Base-by-base conservation (phyloP, 2,329 filamentous ascomycete species). In the Colletotrichum spinosum region DNA sequence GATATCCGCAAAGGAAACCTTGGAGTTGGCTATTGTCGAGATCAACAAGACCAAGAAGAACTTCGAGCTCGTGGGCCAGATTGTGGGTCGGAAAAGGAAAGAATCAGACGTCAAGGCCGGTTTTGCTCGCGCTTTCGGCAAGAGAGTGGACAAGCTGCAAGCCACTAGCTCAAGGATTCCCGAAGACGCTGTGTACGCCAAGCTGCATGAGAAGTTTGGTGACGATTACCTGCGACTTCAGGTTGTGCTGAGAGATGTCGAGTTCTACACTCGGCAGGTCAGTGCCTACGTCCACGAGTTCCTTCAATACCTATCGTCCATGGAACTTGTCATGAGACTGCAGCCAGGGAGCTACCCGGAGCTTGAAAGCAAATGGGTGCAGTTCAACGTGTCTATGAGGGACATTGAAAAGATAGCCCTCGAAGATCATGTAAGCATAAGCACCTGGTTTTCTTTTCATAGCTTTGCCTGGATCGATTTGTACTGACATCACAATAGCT, bases 41-140 rank as follows among this genome's bases (percentile, higher is more conserved):
- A 98, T 98, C 77, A 97, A 99, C 79, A 94, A 97, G 75, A 90
- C 94, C 59, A 98, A 97, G 81, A 97, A 95, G 80, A 94, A 97
- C 57, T 94, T 95, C 65, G 93, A 97, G 77, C 87, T 97, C 51
- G 92, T 98, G 33, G 94, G 93, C 4, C 92, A 97, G 77, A 94
- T 97, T 61, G 92, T 97, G 37, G 85, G 90, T 62, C 86, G 93
- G 61, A 95, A 95, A 76, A 89, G 92, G 69, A 97, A 97, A 74
- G 93, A 97, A 70, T 95, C 93, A 0, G 93, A 97, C 76, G 90
- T 96, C 67, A 90, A 92, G 65, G 87, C 89, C n/a, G 92, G 92
- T 33, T 83, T 97, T 55, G 92, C 93, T 17, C 94, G 97, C 73
- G 93, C 93, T 1, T 97, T 98, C 78, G 93, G 93, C 68, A 93